A percentile compares a stretch with the other conserved stretches of the same genome.
These are phyloP conservation scores for Aspergillus sp. DNA, from an alignment of 2,329 filamentous ascomycete genomes.

Conservation along the genomic window DNA sequence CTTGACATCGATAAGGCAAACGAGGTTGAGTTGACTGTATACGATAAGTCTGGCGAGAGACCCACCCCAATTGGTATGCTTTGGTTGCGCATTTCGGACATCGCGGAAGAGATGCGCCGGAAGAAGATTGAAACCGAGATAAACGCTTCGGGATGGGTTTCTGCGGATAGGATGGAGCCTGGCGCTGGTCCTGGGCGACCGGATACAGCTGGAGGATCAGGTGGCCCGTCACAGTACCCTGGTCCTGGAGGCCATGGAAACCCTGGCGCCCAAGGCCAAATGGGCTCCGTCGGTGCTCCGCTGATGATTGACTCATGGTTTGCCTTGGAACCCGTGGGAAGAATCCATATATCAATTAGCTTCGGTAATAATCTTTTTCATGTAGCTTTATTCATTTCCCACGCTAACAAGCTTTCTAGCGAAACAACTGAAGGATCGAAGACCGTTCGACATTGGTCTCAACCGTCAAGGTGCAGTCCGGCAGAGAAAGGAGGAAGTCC, in stretches of 20 bases:
- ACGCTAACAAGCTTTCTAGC: conserved; percentile 44
- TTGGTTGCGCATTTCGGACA: conserved; percentile 95
- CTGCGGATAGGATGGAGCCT: conserved; percentile 88
- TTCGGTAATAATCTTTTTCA: conserved; percentile 56
- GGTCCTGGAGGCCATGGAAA: conserved; percentile 25
- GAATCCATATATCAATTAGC: conserved; percentile 86
- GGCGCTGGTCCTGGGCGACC: conserved; percentile 50
- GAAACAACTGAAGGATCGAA: conserved; percentile 82
- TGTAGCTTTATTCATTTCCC: background rate
- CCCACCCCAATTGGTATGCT: conserved; percentile 90
- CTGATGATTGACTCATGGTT: conserved; percentile 87
- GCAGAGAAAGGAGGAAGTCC: conserved; percentile 95
- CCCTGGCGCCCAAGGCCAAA: conserved; percentile 26
- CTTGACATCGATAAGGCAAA: conserved; percentile 98
- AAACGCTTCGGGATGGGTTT: conserved; percentile 93
- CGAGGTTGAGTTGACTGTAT: conserved; percentile 95
- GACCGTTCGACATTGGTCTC: conserved; percentile 83
- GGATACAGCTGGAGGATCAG: conserved; percentile 57
- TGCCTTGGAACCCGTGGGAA: conserved; percentile 88
- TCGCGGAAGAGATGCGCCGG: conserved; percentile 93
- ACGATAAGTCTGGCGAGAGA: conserved; percentile 90
- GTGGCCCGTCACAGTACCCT: conserved; percentile 32
- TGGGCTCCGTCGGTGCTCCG: conserved; percentile 31
- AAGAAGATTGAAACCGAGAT: conserved; percentile 97
- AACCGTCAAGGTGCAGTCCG: conserved; percentile 94